Evolutionary conservation across 2,329 filamentous ascomycete genomes (phyloP), one percentile per base, ranked within the genome.

Genomic region (Penicillium palitans): DNA sequence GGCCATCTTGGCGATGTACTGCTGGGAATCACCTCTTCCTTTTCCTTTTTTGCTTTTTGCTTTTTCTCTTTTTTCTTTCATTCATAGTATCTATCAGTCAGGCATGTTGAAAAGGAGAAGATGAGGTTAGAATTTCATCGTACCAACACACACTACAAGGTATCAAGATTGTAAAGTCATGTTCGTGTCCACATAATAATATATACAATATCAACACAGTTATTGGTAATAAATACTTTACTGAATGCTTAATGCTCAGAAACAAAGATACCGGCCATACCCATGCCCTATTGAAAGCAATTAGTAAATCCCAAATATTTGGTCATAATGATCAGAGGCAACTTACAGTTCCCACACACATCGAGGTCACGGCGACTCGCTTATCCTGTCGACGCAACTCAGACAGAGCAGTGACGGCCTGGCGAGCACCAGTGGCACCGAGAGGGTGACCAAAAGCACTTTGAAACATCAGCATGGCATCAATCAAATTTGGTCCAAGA

Each of bases 201-300:
- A 49, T 55, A 41, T 55, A 55, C 52, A 55, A 27, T 29, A n/a
- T 55, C 25, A 41, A 29, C 25, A 21, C 24, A 45, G 2, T 33
- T 33, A 33, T 13, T 33, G 31, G 31, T 10, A 21, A 10, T 19
- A 39, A 39, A 7, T 4, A n/a, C 33, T 19, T 19, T 37, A 24
- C 4, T 31, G 29, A 15, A 35, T 41, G 19, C 4, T 54, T 66
- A 76, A 62, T 90, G 93, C 81, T 96, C 91, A 2, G 91, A 91
- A 59, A 96, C 92, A 87, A 93, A 96, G 53, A 96, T 87, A 63
- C 91, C 91, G 52, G 91, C 92, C 91, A 96, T 96, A 45, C 93
- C 93, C 76, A 78, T 78, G 29, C 76, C 76, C 70, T 77, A 24
- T 35, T 10, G 21, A n/a, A 57, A 29, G 35, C 33, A 24, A 53